phyloP scores from a whole-genome alignment of 352 stramenopile genomes.

The Phytophthora cactorum region DNA sequence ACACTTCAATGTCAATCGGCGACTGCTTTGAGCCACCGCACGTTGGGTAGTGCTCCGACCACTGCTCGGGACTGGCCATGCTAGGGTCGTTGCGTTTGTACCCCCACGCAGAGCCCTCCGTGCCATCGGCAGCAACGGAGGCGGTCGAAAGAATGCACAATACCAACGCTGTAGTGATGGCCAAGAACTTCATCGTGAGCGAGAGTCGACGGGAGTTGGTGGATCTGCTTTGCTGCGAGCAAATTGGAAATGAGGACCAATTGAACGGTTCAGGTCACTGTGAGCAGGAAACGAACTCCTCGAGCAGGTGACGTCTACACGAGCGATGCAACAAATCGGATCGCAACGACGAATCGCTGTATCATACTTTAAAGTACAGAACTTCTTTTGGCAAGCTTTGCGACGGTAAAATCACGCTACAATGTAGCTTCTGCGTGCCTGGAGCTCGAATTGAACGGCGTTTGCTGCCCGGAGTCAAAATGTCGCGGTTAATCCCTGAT shows the following conservation, averaged over 20 bases:
- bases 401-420: too few relatives aligned
- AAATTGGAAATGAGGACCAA: constrained; percentile 28
- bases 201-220: not conserved
- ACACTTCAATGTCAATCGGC: constrained; percentile 32
- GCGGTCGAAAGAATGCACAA: constrained; percentile 14
- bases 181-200: constrained; percentile 25
- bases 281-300: constrained; percentile 4
- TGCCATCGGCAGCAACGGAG: constrained; percentile 13
- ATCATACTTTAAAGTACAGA: too few relatives aligned
- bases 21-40: constrained; percentile 35
- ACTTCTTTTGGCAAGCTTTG: too few relatives aligned
- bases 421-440: too few relatives aligned
- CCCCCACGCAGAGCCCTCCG: constrained; percentile 14
- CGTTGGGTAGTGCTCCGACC: constrained; percentile 26
- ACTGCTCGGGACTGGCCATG: constrained; percentile 25
- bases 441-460: too few relatives aligned
- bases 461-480: too few relatives aligned
- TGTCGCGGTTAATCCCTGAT: too few relatives aligned
- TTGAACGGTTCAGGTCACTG: not conserved
- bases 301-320: constrained; percentile 12
- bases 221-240: not conserved
- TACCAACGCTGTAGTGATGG: constrained; percentile 8
- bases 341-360: too few relatives aligned
- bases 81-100: constrained; percentile 29
- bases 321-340: too few relatives aligned